Evolutionary conservation across 345 rosid species (phyloP).

Genomic region (Acer saccharum): DNA sequence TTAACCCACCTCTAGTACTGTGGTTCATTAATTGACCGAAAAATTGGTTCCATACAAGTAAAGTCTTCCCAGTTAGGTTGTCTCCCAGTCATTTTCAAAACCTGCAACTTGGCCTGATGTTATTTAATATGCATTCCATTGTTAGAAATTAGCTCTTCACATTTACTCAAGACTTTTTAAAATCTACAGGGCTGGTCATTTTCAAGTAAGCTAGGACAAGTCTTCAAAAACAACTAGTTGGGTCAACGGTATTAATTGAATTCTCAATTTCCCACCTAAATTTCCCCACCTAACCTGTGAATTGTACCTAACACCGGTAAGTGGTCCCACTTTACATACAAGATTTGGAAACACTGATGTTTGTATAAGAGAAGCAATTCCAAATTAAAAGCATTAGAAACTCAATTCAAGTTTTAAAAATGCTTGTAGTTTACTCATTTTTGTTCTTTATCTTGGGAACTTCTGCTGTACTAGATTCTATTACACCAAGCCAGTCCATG

Average conservation of each 20-base stretch:
- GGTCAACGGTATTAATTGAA: not conserved
- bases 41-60: not conserved
- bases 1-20: too few species aligned
- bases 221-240: not conserved
- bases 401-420: not conserved
- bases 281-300: too few species aligned
- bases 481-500: slow-evolving; percentile 16
- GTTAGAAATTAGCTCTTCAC: too few species aligned
- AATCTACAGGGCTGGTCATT: too few species aligned
- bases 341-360: too few species aligned
- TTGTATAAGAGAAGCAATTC: not conserved
- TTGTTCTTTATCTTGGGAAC: not conserved
- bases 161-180: too few species aligned
- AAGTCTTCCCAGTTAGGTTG: too few species aligned
- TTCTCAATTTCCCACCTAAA: not conserved
- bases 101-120: too few species aligned
- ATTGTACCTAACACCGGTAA: not conserved
- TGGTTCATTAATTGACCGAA: too few species aligned
- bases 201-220: not conserved
- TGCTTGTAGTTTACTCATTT: slow-evolving; percentile 3
- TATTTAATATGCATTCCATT: too few species aligned
- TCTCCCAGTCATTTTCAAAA: not conserved
- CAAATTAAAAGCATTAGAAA: not conserved
- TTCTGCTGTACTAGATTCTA: slow-evolving; percentile 9
- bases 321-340: too few species aligned